Percentiles rank a stretch among this genome's conserved stretches.
These are phyloP conservation scores for Pleurotus tuber-regium DNA, from an alignment of 768 basidiomycete genomes.

Conservation along the genomic window DNA sequence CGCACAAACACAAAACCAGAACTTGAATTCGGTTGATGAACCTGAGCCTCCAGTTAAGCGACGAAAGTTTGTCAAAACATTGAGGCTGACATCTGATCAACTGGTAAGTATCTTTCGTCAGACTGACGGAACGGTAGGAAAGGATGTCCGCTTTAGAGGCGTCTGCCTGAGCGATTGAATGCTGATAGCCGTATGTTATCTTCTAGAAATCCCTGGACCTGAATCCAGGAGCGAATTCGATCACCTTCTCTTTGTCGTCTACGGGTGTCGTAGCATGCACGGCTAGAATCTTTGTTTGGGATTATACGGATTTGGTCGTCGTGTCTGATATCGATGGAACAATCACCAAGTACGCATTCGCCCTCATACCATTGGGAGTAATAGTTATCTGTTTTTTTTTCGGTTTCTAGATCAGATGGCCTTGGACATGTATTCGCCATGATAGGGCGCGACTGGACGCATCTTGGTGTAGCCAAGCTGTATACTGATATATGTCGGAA, in stretches of 20 bases:
- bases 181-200: background rate
- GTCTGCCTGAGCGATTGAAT: background rate
- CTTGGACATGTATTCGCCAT: slow-evolving; percentile 96
- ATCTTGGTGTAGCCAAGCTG: slow-evolving; percentile 93
- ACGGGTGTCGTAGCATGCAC: slow-evolving; percentile 82
- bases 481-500: slow-evolving; percentile 95
- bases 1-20: too few species aligned
- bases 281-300: slow-evolving; percentile 95
- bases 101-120: slow-evolving; percentile 49
- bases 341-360: slow-evolving; percentile 83
- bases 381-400: background rate
- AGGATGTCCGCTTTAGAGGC: background rate
- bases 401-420: slow-evolving; percentile 75
- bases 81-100: slow-evolving; percentile 92
- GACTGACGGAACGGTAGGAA: too few species aligned
- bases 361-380: background rate
- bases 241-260: slow-evolving; percentile 90
- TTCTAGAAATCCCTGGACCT: slow-evolving; percentile 79
- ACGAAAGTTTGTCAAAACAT: slow-evolving; percentile 84
- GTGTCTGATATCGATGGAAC: slow-evolving; percentile 99
- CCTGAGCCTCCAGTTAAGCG: too few species aligned
- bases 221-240: slow-evolving; percentile 83
- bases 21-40: slow-evolving; percentile 10
- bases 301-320: slow-evolving; percentile 84
- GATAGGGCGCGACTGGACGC: slow-evolving; percentile 98